Conservation (phyloP, 2,329 filamentous ascomycete genomes). For the Calcarisporium arbuscula region DNA sequence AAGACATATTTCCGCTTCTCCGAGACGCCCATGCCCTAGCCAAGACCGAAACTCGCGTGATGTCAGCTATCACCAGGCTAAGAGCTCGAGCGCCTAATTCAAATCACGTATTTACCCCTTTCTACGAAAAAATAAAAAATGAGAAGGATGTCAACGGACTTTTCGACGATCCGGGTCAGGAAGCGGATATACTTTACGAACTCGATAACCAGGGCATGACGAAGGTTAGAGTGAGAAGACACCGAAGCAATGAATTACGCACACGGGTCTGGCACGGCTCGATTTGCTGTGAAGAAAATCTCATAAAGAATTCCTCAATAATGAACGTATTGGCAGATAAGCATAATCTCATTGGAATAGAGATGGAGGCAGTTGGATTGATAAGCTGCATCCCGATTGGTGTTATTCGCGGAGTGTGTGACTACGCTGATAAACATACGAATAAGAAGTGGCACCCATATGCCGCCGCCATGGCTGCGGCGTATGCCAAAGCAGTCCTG, state of each 20-base stretch:
- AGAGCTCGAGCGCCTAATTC: neutral
- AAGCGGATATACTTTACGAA: neutral
- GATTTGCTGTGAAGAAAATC: slow-evolving; percentile 1
- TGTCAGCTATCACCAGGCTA: slow-evolving; percentile 16
- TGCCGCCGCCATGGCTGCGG: slow-evolving; percentile 24
- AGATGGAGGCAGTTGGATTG: slow-evolving; percentile 25
- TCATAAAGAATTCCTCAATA: slow-evolving; percentile 20
- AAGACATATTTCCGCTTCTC: neutral
- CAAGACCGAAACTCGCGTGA: slow-evolving; percentile 19
- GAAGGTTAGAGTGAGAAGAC: neutral
- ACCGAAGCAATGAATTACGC: slow-evolving; percentile 2
- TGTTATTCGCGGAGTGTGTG: slow-evolving; percentile 23
- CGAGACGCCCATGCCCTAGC: slow-evolving; percentile 14
- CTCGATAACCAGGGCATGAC: neutral
- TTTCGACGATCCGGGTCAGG: neutral
- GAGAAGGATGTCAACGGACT: neutral
- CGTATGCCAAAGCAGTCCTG: slow-evolving; percentile 16
- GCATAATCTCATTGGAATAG: slow-evolving; percentile 21
- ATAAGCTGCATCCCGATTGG: slow-evolving; percentile 22
- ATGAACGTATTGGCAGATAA: slow-evolving; percentile 18
- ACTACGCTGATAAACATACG: slow-evolving; percentile 25
- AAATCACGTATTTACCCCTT: neutral
- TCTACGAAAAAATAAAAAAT: neutral
- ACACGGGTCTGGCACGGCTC: neutral
- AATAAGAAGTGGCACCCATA: slow-evolving; percentile 26